These are phyloP conservation scores for Cnidoscolus chayamansa DNA, from an alignment of 441 rosid species.

Conservation along the genomic window DNA sequence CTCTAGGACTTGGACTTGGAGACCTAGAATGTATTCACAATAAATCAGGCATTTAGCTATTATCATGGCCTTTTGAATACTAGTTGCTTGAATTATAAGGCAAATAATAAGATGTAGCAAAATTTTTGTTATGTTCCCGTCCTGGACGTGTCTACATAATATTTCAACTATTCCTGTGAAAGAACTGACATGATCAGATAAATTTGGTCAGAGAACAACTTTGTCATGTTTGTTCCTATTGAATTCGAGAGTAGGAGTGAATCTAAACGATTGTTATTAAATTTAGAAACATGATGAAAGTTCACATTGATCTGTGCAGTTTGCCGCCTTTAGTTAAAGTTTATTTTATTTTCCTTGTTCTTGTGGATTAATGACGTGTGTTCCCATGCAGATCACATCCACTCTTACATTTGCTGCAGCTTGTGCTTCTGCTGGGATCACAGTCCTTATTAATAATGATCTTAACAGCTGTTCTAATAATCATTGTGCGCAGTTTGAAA, in stretches of 20 bases:
- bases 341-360: not conserved
- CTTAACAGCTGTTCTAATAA: conserved; percentile 47
- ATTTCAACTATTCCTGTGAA: not conserved
- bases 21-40: not conserved
- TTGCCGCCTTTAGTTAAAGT: not conserved
- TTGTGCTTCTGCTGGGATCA: conserved; percentile 81
- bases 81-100: not conserved
- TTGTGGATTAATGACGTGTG: conserved; percentile 5
- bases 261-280: not conserved
- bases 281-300: not conserved
- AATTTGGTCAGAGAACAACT: not conserved
- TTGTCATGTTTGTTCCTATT: not conserved
- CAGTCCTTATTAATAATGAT: conserved; percentile 80
- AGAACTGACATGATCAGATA: not conserved
- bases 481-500: conserved; percentile 66
- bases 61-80: not conserved
- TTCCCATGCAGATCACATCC: conserved; percentile 56
- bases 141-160: not conserved
- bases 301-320: not conserved
- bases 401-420: conserved; percentile 74
- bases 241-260: not conserved
- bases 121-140: not conserved
- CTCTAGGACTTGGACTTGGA: not conserved
- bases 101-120: not conserved
- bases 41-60: not conserved